Conservation (phyloP, 2,329 filamentous ascomycete genomes). For the Orbilia brochopaga region DNA sequence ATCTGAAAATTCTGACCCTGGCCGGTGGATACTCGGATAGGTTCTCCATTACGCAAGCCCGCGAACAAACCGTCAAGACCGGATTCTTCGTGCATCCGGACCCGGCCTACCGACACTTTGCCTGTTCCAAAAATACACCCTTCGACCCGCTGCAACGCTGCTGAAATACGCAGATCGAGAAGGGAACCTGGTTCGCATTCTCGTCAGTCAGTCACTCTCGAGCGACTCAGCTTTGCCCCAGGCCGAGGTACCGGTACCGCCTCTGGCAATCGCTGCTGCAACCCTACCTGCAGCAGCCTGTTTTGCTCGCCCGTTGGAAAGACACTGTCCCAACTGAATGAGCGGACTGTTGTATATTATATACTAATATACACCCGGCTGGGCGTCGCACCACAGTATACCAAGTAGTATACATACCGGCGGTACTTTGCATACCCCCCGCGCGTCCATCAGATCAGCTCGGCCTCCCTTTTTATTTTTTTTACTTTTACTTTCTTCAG, state of each 20-base stretch:
- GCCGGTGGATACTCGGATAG: neutral
- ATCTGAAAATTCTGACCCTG: neutral
- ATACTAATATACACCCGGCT: neutral
- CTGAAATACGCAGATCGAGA: slow-evolving; percentile 47
- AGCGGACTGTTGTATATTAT: neutral
- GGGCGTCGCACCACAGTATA: neutral
- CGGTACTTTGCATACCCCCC: neutral
- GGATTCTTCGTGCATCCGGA: slow-evolving; percentile 37
- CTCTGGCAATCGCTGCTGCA: neutral
- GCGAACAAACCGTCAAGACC: slow-evolving; percentile 13
- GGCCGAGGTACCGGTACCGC: neutral
- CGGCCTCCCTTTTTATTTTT: neutral
- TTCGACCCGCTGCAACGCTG: slow-evolving; percentile 9
- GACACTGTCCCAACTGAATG: neutral
- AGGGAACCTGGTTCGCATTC: neutral
- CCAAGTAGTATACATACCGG: neutral
- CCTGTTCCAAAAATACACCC: slow-evolving; percentile 45
- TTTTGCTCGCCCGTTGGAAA: too few species aligned
- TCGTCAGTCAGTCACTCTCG: neutral
- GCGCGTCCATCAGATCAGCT: neutral
- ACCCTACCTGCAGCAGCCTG: too few species aligned
- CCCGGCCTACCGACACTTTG: slow-evolving; percentile 36
- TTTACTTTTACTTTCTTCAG: neutral
- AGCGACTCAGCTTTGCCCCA: neutral
- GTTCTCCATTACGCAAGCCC: slow-evolving; percentile 29